Percentiles rank a stretch among this genome's conserved stretches.
phyloP scores from a whole-genome alignment of 805 yeast species.

The Metschnikowia corniflorae region DNA sequence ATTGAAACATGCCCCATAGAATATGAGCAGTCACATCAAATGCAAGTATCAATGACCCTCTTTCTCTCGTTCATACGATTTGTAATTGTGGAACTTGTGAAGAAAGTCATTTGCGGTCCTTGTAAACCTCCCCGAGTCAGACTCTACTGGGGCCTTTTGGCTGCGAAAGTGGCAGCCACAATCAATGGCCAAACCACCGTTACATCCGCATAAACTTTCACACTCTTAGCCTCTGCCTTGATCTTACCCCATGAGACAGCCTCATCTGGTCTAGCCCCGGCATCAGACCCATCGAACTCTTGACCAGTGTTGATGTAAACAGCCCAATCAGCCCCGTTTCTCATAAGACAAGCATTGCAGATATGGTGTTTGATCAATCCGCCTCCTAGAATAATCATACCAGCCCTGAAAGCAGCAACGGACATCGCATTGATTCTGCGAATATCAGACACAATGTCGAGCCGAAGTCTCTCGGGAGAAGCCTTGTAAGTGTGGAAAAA shows the following conservation, averaged over 20 bases:
- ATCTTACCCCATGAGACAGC: constrained; percentile 99
- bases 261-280: constrained; percentile 99
- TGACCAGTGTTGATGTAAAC: constrained; percentile 97
- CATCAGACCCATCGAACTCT: constrained; percentile 98
- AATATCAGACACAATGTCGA: constrained; percentile 93
- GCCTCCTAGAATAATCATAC: constrained; percentile 95
- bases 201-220: constrained; percentile 93
- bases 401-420: constrained; percentile 91
- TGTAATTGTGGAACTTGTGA: no score
- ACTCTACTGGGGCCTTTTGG: constrained; percentile 24
- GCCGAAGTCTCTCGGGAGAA: constrained; percentile 81
- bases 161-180: constrained; percentile 97
- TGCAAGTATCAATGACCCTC: no score
- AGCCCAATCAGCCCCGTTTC: constrained; percentile 98
- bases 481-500: constrained; percentile 97
- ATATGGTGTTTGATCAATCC: constrained; percentile 96
- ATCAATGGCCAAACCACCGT: constrained; percentile 92
- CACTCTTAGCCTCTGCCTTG: constrained; percentile 87
- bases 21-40: no score
- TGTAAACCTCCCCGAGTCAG: no score
- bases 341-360: constrained; percentile 96
- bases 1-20: no score
- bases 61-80: no score
- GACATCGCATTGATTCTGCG: constrained; percentile 88
- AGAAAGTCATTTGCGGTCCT: no score